Percentiles rank a stretch among this genome's conserved stretches.
Evolutionary conservation across 1,139 yeast genomes (phyloP).

Genomic region (Candida dubliniensis): DNA sequence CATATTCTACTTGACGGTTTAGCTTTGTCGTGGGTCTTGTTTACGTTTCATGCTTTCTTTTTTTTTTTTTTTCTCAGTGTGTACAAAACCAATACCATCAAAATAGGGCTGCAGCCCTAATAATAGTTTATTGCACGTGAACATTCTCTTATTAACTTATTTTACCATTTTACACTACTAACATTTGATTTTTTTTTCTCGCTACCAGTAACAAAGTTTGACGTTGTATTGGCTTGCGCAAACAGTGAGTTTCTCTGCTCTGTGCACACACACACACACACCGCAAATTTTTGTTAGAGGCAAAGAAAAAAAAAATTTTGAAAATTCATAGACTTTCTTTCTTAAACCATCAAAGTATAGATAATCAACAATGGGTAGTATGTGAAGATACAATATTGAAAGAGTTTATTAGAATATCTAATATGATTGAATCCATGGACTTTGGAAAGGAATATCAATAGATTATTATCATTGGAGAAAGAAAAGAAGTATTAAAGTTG

Average conservation of each 20-base stretch:
- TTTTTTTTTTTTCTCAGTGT: too few species aligned
- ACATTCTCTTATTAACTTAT: not conserved
- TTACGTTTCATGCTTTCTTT: too few species aligned
- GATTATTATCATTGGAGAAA: not conserved
- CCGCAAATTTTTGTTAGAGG: constrained; percentile 2
- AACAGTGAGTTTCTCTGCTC: not conserved
- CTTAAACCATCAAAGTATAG: constrained; percentile 15
- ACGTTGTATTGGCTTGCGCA: not conserved
- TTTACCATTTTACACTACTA: not conserved
- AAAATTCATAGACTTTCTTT: constrained; percentile 11
- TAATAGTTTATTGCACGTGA: not conserved
- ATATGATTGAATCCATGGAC: too few species aligned
- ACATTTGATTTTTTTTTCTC: constrained; percentile 1
- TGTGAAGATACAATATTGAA: constrained; percentile 32
- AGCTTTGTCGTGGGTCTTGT: too few species aligned
- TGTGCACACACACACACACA: not conserved
- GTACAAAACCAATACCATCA: too few species aligned
- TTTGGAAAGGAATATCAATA: not conserved
- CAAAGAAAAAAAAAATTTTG: constrained; percentile 13
- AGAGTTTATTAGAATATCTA: too few species aligned
- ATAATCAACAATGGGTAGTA: constrained; percentile 65
- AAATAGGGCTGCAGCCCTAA: constrained; percentile 4
- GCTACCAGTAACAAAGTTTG: not conserved
- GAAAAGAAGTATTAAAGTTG: not conserved
- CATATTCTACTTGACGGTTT: too few species aligned